Percentiles rank a stretch among this genome's conserved stretches.
Evolutionary conservation across 345 rosid genomes (phyloP).

Genomic region (Salix purpurea): DNA sequence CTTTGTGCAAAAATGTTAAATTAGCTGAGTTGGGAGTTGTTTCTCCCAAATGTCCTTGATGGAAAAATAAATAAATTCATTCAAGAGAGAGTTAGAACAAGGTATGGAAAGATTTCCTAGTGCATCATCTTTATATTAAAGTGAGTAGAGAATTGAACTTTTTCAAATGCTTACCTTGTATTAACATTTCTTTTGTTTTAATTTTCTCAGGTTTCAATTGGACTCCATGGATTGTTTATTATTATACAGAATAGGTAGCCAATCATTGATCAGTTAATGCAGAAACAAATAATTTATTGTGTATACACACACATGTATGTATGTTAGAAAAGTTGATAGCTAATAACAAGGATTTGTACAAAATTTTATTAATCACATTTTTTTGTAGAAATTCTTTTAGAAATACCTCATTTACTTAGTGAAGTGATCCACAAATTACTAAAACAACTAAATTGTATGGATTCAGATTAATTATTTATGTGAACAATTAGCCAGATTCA

Average conservation of each 20-base stretch:
- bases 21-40: slow-evolving; percentile 39
- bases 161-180: not conserved
- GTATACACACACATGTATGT: not conserved
- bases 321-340: not conserved
- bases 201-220: not conserved
- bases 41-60: slow-evolving; percentile 46
- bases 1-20: slow-evolving; percentile 52
- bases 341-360: not conserved
- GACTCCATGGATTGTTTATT: not conserved
- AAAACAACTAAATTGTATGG: too few species aligned
- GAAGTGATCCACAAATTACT: too few species aligned
- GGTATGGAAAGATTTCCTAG: not conserved
- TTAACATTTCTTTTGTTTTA: not conserved
- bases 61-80: not conserved
- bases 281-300: not conserved
- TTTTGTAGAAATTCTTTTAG: too few species aligned
- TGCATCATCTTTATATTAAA: not conserved
- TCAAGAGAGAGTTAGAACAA: not conserved
- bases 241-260: not conserved
- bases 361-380: too few species aligned
- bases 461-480: too few species aligned
- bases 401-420: too few species aligned
- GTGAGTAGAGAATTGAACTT: not conserved
- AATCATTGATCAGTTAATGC: not conserved
- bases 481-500: too few species aligned